Conservation (phyloP, 2,329 filamentous ascomycete species). For the Cordyceps cicadae region DNA sequence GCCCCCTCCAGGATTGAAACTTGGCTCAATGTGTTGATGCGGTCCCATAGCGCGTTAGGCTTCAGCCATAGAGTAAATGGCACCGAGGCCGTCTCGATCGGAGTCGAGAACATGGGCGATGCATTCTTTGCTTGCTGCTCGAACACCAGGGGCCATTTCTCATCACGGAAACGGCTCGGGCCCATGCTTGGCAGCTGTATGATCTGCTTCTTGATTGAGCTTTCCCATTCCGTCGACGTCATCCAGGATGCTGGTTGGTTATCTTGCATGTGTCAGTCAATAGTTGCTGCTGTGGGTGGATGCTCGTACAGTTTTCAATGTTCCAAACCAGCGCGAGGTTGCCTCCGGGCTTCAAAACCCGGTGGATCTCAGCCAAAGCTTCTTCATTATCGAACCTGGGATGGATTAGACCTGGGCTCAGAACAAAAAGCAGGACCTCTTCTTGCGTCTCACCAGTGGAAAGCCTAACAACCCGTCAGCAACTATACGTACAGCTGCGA, state of each 20-base stretch:
- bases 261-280: constrained; percentile 34
- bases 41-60: constrained; percentile 53
- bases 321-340: constrained; percentile 66
- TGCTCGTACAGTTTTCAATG: constrained; percentile 55
- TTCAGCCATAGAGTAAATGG: constrained; percentile 51
- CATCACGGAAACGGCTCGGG: constrained; percentile 56
- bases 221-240: constrained; percentile 52
- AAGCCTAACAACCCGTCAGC: constrained; percentile 28
- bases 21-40: constrained; percentile 60
- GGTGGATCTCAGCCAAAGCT: constrained; percentile 57
- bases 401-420: background rate
- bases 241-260: constrained; percentile 53
- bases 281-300: background rate
- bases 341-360: constrained; percentile 52
- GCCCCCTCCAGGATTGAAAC: constrained; percentile 50
- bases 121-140: constrained; percentile 44
- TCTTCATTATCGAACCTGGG: constrained; percentile 58
- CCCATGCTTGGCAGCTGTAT: constrained; percentile 44
- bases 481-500: background rate
- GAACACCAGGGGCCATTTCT: constrained; percentile 57
- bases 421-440: background rate
- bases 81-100: constrained; percentile 48
- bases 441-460: constrained; percentile 43
- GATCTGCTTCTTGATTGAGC: constrained; percentile 51
- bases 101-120: constrained; percentile 48